Percentiles rank a stretch among this genome's conserved stretches.
Evolutionary conservation across 1,284 basidiomycete genomes (phyloP).

Genomic region (Malassezia japonica): DNA sequence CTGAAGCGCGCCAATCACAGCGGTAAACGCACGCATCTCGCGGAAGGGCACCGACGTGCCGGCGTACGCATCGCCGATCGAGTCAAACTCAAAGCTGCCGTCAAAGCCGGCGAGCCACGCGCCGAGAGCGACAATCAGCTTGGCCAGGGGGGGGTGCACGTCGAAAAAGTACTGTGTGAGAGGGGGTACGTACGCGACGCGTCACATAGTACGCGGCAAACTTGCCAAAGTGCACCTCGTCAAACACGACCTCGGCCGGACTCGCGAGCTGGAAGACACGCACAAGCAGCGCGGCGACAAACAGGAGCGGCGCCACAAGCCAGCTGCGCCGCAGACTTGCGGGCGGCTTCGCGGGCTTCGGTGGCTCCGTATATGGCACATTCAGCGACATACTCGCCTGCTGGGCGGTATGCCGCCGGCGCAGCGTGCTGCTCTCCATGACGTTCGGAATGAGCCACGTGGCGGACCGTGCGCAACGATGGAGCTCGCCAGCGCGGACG

Average conservation of each 20-base stretch:
- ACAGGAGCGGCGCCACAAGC: conserved; percentile 20
- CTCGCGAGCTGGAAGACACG: conserved; percentile 30
- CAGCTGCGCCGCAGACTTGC: background rate
- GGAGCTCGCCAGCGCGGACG: background rate
- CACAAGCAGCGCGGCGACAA: conserved; percentile 23
- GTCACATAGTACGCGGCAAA: conserved; percentile 46
- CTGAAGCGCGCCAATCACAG: conserved; percentile 78
- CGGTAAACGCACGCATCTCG: conserved; percentile 82
- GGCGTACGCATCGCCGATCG: conserved; percentile 87
- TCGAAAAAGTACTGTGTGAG: conserved; percentile 88
- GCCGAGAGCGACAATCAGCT: conserved; percentile 59
- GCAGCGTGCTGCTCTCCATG: too few species aligned
- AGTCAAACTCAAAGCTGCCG: conserved; percentile 83
- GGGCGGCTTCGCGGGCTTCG: too few species aligned
- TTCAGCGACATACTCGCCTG: background rate
- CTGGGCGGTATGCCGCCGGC: background rate
- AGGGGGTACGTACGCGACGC: conserved; percentile 19
- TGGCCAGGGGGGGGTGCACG: conserved; percentile 74
- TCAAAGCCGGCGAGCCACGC: conserved; percentile 96
- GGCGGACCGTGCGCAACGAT: conserved; percentile 4
- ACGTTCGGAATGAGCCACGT: too few species aligned
- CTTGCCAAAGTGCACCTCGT: conserved; percentile 49
- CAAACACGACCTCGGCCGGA: conserved; percentile 44
- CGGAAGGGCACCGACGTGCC: conserved; percentile 81
- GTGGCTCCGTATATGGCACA: too few species aligned